These are phyloP conservation scores for Rhodofomes roseus DNA, from an alignment of 1,284 basidiomycete species.

Conservation along the genomic window DNA sequence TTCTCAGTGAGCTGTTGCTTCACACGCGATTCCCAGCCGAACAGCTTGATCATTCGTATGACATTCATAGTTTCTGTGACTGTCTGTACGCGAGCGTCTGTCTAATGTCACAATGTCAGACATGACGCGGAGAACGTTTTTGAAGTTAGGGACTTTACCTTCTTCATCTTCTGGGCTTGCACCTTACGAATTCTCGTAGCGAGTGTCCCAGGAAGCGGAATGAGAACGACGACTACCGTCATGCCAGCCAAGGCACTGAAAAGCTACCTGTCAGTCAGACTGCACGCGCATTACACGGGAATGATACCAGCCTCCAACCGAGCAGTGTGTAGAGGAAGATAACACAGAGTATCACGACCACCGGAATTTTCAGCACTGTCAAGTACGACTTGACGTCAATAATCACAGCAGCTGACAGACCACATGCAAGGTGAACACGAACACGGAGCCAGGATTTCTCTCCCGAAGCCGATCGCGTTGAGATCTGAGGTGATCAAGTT, in stretches of 20 bases:
- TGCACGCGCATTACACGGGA: background rate
- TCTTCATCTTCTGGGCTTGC: conserved; percentile 30
- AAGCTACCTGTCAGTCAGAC: background rate
- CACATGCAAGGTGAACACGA: background rate
- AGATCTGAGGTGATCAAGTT: conserved; percentile 35
- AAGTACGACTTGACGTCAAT: conserved; percentile 1
- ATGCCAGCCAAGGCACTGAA: conserved; percentile 46
- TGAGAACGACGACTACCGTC: conserved; percentile 42
- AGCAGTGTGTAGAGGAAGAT: conserved; percentile 42
- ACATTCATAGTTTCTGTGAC: conserved; percentile 13
- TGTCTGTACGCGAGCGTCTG: conserved; percentile 42
- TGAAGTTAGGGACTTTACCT: conserved; percentile 6
- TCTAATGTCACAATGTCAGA: conserved; percentile 12
- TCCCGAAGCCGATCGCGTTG: conserved; percentile 25
- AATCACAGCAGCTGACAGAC: background rate
- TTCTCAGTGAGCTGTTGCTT: conserved; percentile 39
- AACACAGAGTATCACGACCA: conserved; percentile 29
- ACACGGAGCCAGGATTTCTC: conserved; percentile 29
- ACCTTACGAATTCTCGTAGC: conserved; percentile 25
- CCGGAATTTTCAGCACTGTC: conserved; percentile 28
- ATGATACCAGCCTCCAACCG: conserved; percentile 38
- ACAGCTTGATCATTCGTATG: conserved; percentile 42
- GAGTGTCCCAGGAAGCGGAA: conserved; percentile 46
- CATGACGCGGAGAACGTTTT: background rate
- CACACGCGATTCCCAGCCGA: conserved; percentile 49